These are phyloP conservation scores for Carex littledalei DNA, from an alignment of 176 grass and related monocot species.

Conservation along the genomic window DNA sequence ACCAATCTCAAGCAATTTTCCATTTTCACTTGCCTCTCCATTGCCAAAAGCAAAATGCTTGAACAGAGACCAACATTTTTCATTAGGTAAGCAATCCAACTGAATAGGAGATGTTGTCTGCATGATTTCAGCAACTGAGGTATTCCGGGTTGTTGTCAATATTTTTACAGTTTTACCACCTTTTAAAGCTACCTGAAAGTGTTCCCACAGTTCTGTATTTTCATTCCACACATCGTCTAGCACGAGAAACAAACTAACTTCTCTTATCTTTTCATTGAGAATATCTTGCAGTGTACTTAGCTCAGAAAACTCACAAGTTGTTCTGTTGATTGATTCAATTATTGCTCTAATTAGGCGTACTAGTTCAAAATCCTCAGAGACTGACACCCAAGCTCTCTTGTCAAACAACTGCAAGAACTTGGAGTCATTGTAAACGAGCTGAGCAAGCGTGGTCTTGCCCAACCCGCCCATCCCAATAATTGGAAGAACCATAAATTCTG, in stretches of 20 bases:
- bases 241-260: conserved; percentile 21
- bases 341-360: not conserved
- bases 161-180: conserved; percentile 2
- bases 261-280: not conserved
- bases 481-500: not conserved
- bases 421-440: conserved; percentile 14
- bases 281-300: not conserved
- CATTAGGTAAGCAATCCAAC: not conserved
- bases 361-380: conserved; percentile 8
- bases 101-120: not conserved
- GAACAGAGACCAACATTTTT: conserved; percentile 18
- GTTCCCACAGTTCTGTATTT: conserved; percentile 16
- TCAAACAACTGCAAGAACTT: not conserved
- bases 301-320: not conserved
- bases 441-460: conserved; percentile 22
- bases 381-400: conserved; percentile 22
- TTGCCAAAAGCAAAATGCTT: not conserved
- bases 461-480: conserved; percentile 24
- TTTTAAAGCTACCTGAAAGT: not conserved
- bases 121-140: conserved; percentile 1
- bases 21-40: too few relatives aligned
- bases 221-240: conserved; percentile 43
- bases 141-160: conserved; percentile 23
- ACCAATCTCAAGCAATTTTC: conserved; percentile 10
- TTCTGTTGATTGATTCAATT: not conserved